These are phyloP conservation scores for Cryptococcus sp. DNA, from an alignment of 1,284 basidiomycete genomes.

Conservation along the genomic window DNA sequence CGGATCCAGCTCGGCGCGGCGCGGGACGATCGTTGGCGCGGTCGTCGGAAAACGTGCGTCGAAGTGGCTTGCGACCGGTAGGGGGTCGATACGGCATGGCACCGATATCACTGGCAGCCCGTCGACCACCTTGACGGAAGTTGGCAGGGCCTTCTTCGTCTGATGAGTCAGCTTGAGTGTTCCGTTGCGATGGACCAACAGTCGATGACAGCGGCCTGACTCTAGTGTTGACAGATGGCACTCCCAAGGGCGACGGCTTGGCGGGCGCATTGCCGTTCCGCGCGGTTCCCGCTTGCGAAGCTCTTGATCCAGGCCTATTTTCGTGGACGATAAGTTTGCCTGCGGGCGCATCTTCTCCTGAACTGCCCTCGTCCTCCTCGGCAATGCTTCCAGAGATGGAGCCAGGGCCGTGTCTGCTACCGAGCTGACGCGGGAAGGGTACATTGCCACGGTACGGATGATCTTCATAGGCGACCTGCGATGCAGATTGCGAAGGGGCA, in stretches of 20 bases:
- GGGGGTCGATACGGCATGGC: slow-evolving; percentile 35
- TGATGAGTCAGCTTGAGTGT: slow-evolving; percentile 9
- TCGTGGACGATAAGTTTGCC: slow-evolving; percentile 49
- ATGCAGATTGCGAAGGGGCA: slow-evolving; percentile 54
- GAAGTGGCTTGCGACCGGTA: slow-evolving; percentile 27
- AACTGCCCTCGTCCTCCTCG: slow-evolving; percentile 51
- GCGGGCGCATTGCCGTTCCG: slow-evolving; percentile 5
- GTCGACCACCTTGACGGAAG: slow-evolving; percentile 25
- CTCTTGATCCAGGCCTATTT: slow-evolving; percentile 33
- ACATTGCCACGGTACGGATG: slow-evolving; percentile 16
- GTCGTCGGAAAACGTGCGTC: slow-evolving; percentile 46
- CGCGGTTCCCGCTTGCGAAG: slow-evolving; percentile 3
- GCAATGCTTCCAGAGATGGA: slow-evolving; percentile 49
- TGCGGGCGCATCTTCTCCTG: slow-evolving; percentile 37
- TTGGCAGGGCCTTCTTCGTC: slow-evolving; percentile 24
- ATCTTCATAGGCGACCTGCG: slow-evolving; percentile 49
- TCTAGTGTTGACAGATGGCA: slow-evolving; percentile 35
- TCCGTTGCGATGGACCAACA: slow-evolving; percentile 6
- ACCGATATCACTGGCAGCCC: slow-evolving; percentile 47
- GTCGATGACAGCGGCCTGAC: neutral
- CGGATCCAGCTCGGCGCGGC: slow-evolving; percentile 25
- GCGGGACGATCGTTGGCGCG: neutral
- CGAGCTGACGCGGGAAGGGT: slow-evolving; percentile 21
- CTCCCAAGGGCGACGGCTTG: slow-evolving; percentile 34
- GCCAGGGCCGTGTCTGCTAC: slow-evolving; percentile 24